Percentiles rank a stretch among this genome's conserved stretches.
Evolutionary conservation across 2,329 filamentous ascomycete genomes (phyloP).

Genomic region (Alternaria arbusti): DNA sequence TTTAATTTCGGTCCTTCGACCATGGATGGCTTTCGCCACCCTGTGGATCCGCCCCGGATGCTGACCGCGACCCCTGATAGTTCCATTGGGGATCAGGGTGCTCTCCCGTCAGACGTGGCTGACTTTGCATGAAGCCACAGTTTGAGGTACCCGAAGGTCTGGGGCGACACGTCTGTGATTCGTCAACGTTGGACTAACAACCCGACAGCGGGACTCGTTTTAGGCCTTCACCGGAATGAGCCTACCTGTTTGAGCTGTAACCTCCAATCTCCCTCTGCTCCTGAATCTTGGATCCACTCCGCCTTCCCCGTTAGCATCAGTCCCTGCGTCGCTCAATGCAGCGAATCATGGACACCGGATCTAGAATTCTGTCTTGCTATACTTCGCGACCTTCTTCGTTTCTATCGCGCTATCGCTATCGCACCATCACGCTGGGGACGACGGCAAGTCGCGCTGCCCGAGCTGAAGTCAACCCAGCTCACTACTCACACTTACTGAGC

Average conservation of each 20-base stretch:
- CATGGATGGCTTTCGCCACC: constrained; percentile 4
- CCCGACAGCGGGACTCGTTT: constrained; percentile 15
- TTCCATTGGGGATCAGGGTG: constrained; percentile 5
- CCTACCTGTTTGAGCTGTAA: constrained; percentile 4
- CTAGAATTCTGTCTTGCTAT: background rate
- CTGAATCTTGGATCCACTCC: constrained; percentile 4
- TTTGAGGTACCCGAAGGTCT: constrained; percentile 12
- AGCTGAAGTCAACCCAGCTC: background rate
- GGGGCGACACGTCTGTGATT: constrained; percentile 16
- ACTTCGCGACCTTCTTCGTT: background rate
- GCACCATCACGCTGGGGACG: background rate
- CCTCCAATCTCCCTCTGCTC: constrained; percentile 1
- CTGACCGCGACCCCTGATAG: background rate
- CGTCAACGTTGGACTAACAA: constrained; percentile 13
- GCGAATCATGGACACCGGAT: constrained; percentile 16
- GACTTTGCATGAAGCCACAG: constrained; percentile 28
- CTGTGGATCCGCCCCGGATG: constrained; percentile 5
- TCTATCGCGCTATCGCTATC: background rate
- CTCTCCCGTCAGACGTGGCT: constrained; percentile 22
- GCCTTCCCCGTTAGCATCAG: constrained; percentile 5
- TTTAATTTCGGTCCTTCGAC: constrained; percentile 18
- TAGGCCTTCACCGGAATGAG: constrained; percentile 12
- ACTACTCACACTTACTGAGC: background rate
- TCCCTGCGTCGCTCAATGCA: background rate
- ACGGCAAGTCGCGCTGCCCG: background rate